Conservation (phyloP, 192 early-diverging fungal genomes). For the Lobosporangium transversale region DNA sequence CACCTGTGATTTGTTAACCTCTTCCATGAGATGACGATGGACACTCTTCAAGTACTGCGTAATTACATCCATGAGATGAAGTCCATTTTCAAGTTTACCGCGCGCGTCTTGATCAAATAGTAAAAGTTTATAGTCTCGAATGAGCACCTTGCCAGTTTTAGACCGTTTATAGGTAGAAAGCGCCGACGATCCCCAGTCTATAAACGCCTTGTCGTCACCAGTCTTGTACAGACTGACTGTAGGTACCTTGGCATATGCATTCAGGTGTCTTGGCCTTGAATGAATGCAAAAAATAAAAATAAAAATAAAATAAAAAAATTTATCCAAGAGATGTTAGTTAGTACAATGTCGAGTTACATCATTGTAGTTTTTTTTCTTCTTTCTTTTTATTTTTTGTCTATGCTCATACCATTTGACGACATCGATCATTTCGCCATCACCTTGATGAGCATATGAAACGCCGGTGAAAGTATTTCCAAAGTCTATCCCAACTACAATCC, state of each 20-base stretch:
- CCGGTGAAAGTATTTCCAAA: slow-evolving; percentile 40
- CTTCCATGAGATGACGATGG: slow-evolving; percentile 47
- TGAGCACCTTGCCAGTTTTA: slow-evolving; percentile 29
- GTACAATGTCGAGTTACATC: too few species aligned
- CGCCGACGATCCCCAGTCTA: slow-evolving; percentile 51
- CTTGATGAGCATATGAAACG: slow-evolving; percentile 36
- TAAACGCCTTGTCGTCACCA: slow-evolving; percentile 27
- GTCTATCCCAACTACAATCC: slow-evolving; percentile 44
- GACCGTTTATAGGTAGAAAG: slow-evolving; percentile 38
- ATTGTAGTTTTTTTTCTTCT: background rate
- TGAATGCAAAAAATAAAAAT: slow-evolving; percentile 5
- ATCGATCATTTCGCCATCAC: slow-evolving; percentile 48
- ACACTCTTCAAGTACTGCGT: slow-evolving; percentile 42
- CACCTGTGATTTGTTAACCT: slow-evolving; percentile 51
- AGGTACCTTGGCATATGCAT: slow-evolving; percentile 49
- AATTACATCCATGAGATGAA: slow-evolving; percentile 47
- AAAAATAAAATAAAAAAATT: background rate
- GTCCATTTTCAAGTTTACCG: slow-evolving; percentile 32
- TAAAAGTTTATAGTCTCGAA: slow-evolving; percentile 41
- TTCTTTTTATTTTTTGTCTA: background rate
- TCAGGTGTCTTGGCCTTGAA: slow-evolving; percentile 44
- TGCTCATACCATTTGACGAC: slow-evolving; percentile 32
- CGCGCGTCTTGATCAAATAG: slow-evolving; percentile 47
- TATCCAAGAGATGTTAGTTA: too few species aligned
- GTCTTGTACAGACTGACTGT: slow-evolving; percentile 52